Evolutionary conservation across 768 basidiomycete genomes (phyloP).

Genomic region (Suillus americanus): DNA sequence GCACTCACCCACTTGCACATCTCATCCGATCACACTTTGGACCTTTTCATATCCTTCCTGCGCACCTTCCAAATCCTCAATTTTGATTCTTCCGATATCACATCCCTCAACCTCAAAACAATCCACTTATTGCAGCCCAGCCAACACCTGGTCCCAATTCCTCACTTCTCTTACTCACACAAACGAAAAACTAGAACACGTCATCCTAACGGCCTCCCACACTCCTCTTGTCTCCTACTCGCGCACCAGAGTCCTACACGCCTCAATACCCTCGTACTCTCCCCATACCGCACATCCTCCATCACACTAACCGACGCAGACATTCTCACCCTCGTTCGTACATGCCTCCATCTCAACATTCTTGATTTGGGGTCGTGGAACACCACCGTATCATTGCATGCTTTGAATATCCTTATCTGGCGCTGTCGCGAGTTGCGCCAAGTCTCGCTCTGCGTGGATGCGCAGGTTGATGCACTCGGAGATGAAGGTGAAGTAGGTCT

Average conservation of each 20-base stretch:
- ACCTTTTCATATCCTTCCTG: neutral
- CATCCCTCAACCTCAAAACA: neutral
- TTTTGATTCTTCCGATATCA: neutral
- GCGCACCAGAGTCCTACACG: neutral
- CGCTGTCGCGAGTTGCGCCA: neutral
- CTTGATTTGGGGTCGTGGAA: neutral
- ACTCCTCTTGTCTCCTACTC: neutral
- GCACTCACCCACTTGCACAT: neutral
- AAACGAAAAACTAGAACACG: neutral
- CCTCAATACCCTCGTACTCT: neutral
- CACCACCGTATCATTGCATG: neutral
- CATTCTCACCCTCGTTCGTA: neutral
- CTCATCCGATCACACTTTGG: neutral
- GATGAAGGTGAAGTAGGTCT: neutral
- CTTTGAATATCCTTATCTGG: neutral
- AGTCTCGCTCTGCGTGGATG: neutral
- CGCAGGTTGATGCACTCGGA: neutral
- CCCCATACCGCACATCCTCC: neutral
- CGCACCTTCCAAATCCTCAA: neutral
- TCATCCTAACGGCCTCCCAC: neutral
- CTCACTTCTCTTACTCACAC: neutral
- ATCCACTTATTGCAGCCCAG: neutral
- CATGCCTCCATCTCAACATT: neutral
- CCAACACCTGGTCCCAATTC: neutral
- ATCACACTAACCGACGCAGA: neutral